Evolutionary conservation across 2,329 filamentous ascomycete genomes (phyloP).

Genomic region (Bipolaris sorokiniana): DNA sequence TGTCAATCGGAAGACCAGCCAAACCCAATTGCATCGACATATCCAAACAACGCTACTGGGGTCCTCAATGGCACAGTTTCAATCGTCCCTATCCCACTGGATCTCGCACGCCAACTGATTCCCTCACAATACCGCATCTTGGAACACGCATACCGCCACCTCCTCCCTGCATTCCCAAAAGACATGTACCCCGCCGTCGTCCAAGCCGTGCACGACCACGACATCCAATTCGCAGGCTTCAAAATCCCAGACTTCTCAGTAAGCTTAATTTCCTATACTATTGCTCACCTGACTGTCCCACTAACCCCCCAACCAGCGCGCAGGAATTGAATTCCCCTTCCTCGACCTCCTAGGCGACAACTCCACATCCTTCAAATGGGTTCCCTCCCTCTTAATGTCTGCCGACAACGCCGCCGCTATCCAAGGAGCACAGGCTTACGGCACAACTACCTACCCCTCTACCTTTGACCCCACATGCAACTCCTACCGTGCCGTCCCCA

Average conservation of each 20-base stretch:
- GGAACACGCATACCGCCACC: conserved; percentile 55
- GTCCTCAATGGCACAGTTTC: conserved; percentile 61
- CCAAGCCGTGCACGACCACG: conserved; percentile 59
- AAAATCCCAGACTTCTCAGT: conserved; percentile 58
- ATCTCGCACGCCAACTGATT: conserved; percentile 55
- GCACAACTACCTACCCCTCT: conserved; percentile 52
- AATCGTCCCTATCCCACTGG: conserved; percentile 59
- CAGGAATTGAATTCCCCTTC: conserved; percentile 63
- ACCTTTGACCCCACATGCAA: conserved; percentile 58
- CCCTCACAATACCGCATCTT: conserved; percentile 59
- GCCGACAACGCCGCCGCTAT: conserved; percentile 53
- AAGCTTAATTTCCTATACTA: conserved; percentile 22
- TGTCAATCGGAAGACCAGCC: conserved; percentile 45
- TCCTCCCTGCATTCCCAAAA: conserved; percentile 58
- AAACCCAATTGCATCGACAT: conserved; percentile 58
- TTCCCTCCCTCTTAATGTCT: conserved; percentile 56
- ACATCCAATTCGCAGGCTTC: conserved; percentile 55
- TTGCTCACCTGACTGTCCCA: not conserved
- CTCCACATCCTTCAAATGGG: conserved; percentile 60
- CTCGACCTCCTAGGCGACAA: conserved; percentile 60
- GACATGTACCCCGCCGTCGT: conserved; percentile 62
- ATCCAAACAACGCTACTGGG: conserved; percentile 58
- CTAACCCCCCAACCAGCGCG: conserved; percentile 48
- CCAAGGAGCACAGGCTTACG: conserved; percentile 55
- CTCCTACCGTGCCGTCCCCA: conserved; percentile 51